These are phyloP conservation scores for Colletotrichum tabaci DNA, from an alignment of 2,329 filamentous ascomycete genomes.

Conservation along the genomic window DNA sequence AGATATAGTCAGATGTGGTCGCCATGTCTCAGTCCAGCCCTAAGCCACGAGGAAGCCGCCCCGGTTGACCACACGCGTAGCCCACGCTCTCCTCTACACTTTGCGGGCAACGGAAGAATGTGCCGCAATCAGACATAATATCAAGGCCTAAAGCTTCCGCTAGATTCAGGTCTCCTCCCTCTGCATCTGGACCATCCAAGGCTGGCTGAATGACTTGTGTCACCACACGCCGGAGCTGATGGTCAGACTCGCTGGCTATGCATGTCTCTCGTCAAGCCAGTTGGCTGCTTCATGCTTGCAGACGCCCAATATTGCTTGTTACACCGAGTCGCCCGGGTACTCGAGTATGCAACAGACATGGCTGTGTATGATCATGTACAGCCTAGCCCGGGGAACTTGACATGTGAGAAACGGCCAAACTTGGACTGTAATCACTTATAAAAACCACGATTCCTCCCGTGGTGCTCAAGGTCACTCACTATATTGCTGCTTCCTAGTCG, in stretches of 20 bases:
- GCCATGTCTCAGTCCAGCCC: neutral
- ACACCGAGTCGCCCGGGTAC: neutral
- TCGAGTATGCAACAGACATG: too few relatives aligned
- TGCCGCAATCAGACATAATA: neutral
- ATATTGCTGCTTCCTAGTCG: neutral
- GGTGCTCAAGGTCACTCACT: neutral
- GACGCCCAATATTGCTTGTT: neutral
- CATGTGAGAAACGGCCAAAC: neutral
- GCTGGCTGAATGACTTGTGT: neutral
- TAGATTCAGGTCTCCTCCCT: neutral
- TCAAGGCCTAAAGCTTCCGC: too few relatives aligned
- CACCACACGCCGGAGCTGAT: neutral
- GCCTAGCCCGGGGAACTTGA: neutral
- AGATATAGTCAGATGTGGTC: neutral
- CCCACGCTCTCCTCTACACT: neutral
- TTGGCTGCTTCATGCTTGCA: neutral
- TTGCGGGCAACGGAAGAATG: neutral
- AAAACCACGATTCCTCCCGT: neutral
- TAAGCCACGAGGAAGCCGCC: neutral
- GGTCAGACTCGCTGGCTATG: constrained; percentile 3
- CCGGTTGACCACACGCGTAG: neutral
- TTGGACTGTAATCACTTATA: neutral
- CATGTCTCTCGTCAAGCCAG: neutral
- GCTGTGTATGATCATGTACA: neutral
- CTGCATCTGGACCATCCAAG: neutral